These are phyloP conservation scores for Alternaria triticimaculans DNA, from an alignment of 2,329 filamentous ascomycete species.

Conservation along the genomic window DNA sequence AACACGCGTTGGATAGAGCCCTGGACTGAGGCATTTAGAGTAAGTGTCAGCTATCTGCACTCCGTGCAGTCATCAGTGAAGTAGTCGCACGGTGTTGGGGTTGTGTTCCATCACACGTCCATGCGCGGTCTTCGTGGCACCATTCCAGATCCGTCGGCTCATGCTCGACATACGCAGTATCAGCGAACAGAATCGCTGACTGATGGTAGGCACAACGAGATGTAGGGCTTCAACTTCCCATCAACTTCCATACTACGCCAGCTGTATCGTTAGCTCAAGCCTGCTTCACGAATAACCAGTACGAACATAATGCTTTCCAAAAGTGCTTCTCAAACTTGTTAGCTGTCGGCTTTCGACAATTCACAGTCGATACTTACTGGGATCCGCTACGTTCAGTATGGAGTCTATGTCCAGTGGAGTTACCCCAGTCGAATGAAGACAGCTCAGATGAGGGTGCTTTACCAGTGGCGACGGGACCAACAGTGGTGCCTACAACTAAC, in stretches of 20 bases:
- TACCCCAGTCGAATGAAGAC: conserved; percentile 46
- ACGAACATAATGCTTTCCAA: conserved; percentile 58
- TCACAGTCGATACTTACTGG: conserved; percentile 70
- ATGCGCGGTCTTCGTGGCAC: not conserved
- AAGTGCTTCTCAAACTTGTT: conserved; percentile 70
- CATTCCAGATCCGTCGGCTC: not conserved
- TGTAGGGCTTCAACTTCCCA: conserved; percentile 63
- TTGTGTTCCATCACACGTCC: not conserved
- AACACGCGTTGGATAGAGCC: conserved; percentile 37
- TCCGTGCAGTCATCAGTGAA: not conserved
- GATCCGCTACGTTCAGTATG: conserved; percentile 61
- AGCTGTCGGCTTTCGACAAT: conserved; percentile 63
- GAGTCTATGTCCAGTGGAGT: conserved; percentile 66
- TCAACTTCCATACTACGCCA: conserved; percentile 67
- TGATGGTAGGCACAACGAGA: conserved; percentile 65
- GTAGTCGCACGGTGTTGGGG: not conserved
- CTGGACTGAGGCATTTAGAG: conserved; percentile 43
- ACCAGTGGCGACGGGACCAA: conserved; percentile 19
- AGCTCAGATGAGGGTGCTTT: conserved; percentile 2
- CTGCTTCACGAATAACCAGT: conserved; percentile 64
- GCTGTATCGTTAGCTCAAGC: conserved; percentile 64
- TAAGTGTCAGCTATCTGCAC: conserved; percentile 20
- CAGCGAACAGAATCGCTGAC: conserved; percentile 14
- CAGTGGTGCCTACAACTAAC: conserved; percentile 21
- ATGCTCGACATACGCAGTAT: not conserved